Base-by-base conservation (phyloP, 2,329 filamentous ascomycete species). In the Bipolaris zeicola region DNA sequence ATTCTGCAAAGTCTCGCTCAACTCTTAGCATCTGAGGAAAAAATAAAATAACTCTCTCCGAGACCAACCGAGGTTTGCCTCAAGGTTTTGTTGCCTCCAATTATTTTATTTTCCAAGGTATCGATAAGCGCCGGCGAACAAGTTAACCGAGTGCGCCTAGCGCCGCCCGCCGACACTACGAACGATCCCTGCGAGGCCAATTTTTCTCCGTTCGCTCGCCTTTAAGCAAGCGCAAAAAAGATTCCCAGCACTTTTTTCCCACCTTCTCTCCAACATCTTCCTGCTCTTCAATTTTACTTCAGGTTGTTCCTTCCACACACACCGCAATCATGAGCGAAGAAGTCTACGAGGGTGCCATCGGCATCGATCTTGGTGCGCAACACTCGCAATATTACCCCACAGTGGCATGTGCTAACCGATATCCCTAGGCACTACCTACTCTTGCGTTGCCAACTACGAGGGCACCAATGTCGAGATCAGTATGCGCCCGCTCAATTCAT, bases 381-480 rank as follows among this genome's bases (percentile, higher is more conserved):
- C 52, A 18, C 55, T 61, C 57, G 51, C 56, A 61, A 63, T 55
- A 62, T 63, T 67, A 65, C 64, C 66, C 63, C 66, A 68, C 68
- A 66, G 65, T 66, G 62, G 56, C 55, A 63, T 61, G 52, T 60
- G 63, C 72, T 76, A 69, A 74, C 71, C 67, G 61, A 69, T 67
- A 70, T 64, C 64, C 58, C 62, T 22, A 97, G 94, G 95, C 82
- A 99, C 95, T 74, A 99, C 95, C 82, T 99, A 99, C 88, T 98
- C 95, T 77, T 99, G 95, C 83, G 95, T 98, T 84, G 95, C 95
- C 83, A 96, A 90, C 82, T 99, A 98, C 84, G 95, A 98, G 84
- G 95, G 95, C 80, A 94, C 87, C 86, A 97, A 96, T 89, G 94
- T 98, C 80, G 95, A 99, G 82, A 99, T 99, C 87, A 97, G 87